Conservation (phyloP, 2,329 filamentous ascomycete species). For the Exserohilum rostratum region DNA sequence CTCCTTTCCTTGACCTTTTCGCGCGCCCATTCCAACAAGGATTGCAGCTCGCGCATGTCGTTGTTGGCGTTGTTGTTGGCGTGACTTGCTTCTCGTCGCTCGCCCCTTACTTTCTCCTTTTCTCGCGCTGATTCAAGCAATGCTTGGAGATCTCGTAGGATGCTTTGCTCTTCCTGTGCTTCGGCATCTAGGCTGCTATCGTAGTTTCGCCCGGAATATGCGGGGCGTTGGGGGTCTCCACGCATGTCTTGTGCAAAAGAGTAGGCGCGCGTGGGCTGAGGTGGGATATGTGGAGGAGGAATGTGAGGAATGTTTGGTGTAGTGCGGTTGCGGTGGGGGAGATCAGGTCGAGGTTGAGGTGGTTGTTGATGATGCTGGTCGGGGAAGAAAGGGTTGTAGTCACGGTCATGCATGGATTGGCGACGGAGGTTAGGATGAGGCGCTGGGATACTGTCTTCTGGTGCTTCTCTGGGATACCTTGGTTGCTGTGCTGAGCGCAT, state of each 20-base stretch:
- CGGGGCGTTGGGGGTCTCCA: neutral
- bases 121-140: slow-evolving; percentile 11
- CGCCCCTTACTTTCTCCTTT: slow-evolving; percentile 2
- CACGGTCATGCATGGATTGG: slow-evolving; percentile 1
- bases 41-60: too few relatives aligned
- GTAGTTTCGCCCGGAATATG: neutral
- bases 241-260: slow-evolving; percentile 12
- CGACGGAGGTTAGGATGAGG: neutral
- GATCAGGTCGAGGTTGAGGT: slow-evolving; percentile 4
- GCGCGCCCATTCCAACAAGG: too few relatives aligned
- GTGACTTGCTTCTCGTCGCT: neutral
- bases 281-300: slow-evolving; percentile 1
- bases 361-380: slow-evolving; percentile 3
- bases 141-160: slow-evolving; percentile 5
- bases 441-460: slow-evolving; percentile 13
- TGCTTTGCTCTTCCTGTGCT: neutral
- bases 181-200: neutral
- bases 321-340: slow-evolving; percentile 20
- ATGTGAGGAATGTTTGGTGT: slow-evolving; percentile 17
- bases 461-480: slow-evolving; percentile 4
- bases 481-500: neutral
- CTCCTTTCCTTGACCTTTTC: too few relatives aligned
- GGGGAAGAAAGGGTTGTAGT: neutral
- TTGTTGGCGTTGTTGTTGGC: too few relatives aligned
- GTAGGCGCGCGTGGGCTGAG: slow-evolving; percentile 13